Percentiles rank a stretch among this genome's conserved stretches.
phyloP scores from a whole-genome alignment of 441 rosid species.

The Gossypium lobatum region DNA sequence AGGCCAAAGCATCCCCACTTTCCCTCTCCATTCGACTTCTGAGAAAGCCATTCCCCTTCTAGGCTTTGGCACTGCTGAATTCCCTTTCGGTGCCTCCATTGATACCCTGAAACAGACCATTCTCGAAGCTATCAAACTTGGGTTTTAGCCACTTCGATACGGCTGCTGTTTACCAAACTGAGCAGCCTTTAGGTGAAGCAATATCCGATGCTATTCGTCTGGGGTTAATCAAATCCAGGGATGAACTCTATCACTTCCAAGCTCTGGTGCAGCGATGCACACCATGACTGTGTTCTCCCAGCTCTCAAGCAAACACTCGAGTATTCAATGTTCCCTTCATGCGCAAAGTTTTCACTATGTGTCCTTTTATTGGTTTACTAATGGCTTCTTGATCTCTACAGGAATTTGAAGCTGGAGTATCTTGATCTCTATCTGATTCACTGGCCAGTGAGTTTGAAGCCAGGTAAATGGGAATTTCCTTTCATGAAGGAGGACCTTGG shows the following conservation, averaged over 20 bases:
- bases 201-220: constrained; percentile 32
- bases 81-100: constrained; percentile 23
- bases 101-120: constrained; percentile 17
- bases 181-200: constrained; percentile 23
- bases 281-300: constrained; percentile 13
- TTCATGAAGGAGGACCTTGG: constrained; percentile 27
- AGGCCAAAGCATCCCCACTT: background rate
- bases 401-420: constrained; percentile 44
- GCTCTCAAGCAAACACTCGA: constrained; percentile 29
- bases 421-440: constrained; percentile 50
- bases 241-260: constrained; percentile 41
- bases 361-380: background rate
- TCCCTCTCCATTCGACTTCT: constrained; percentile 15
- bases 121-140: constrained; percentile 28
- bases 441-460: constrained; percentile 42
- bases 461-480: constrained; percentile 28
- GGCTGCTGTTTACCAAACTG: constrained; percentile 26
- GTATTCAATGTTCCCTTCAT: constrained; percentile 12
- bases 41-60: constrained; percentile 27
- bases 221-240: constrained; percentile 31
- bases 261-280: constrained; percentile 39
- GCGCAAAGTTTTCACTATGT: background rate
- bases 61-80: constrained; percentile 35
- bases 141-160: constrained; percentile 40
- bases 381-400: background rate